Conservation (phyloP, 2,329 filamentous ascomycete genomes). For the Sporothrix protearum region DNA sequence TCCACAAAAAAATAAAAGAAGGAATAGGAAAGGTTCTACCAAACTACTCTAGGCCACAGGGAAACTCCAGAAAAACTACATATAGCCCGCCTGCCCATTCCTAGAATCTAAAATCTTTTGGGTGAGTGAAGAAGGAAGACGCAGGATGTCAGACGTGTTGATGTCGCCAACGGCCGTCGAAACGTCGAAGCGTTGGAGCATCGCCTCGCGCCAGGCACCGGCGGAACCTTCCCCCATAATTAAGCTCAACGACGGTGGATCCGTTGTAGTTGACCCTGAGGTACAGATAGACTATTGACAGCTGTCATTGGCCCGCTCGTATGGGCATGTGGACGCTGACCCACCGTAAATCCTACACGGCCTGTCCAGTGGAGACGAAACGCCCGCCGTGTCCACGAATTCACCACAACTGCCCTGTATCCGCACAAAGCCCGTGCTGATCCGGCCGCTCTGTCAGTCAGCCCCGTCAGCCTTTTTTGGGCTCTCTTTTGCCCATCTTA, state of each 20-base stretch:
- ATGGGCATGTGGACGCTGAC: background rate
- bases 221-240: background rate
- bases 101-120: background rate
- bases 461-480: background rate
- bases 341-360: background rate
- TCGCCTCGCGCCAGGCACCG: background rate
- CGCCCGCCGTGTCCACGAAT: background rate
- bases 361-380: background rate
- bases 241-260: background rate
- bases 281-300: too few species aligned
- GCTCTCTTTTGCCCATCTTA: background rate
- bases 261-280: background rate
- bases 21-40: too few species aligned
- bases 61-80: background rate
- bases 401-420: background rate
- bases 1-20: background rate
- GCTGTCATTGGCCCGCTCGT: slow-evolving; percentile 19
- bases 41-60: background rate
- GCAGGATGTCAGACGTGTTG: background rate
- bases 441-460: background rate
- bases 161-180: background rate
- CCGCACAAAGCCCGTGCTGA: background rate
- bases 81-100: background rate
- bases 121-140: background rate
- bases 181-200: background rate